Evolutionary conservation across 148 eudicot species (phyloP), one percentile per base, ranked within the genome.

Genomic region (Silene conica): DNA sequence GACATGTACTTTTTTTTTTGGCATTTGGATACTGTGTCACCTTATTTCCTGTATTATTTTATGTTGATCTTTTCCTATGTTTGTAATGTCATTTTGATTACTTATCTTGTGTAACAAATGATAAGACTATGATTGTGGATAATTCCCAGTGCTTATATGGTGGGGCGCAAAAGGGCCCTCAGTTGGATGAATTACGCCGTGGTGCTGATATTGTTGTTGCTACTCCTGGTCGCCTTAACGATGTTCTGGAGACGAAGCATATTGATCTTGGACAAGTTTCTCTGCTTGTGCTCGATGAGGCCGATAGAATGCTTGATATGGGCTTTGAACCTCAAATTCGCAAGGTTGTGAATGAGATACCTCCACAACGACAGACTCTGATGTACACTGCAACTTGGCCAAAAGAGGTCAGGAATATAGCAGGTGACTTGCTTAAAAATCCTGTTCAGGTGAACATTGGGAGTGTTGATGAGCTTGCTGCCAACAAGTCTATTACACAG

Each of bases 371-470:
- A 80, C 98, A 95, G 84, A 95, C 98, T 61, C 92, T 95, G 38
- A 95, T 95, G 98, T 95, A 88, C 85, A 95, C 98, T 25, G 98
- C 98, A 48, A 95, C 98, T 38, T 95, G 98, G 98, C 98, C 98
- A 57, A 95, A 95, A 73, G 98, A 92, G 83, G 98, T 95, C 45
- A 83, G 83, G 52, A 88, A 90, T 82, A 95, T 95, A 73, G 98
- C 98, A 18, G 63, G 87, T 77, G 98, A 95, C 85, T 91, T 95
- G 83, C 96, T 95, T 70, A 80, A 80, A 69, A 83, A 87, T 76
- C 97, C 98, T 26, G 90, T 90, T 72, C 98, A 95, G 83, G 98
- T 95, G 80, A 95, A 87, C 80, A 95, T 95, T 77, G 98, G 98
- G 76, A 90, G 73, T 59, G 88, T 84, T 56, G 90, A 94, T 70